Percentiles rank a stretch among this genome's conserved stretches.
Conservation (phyloP, 1,284 basidiomycete genomes). For the Paramarasmius palmivorus region DNA sequence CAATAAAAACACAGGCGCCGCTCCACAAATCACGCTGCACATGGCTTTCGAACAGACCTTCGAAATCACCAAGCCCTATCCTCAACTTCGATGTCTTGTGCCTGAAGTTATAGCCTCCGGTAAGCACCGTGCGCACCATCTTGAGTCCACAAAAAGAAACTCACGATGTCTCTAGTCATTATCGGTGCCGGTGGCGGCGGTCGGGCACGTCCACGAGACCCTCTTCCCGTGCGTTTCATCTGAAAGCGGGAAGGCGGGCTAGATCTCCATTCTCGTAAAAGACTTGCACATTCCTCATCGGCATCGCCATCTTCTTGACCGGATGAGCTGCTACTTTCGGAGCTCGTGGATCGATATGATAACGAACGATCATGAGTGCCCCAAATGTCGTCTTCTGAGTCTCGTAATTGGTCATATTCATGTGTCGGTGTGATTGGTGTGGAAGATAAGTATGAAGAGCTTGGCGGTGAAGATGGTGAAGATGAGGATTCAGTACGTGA, state of each 20-base stretch:
- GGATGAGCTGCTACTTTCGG: background rate
- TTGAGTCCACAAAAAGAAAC: background rate
- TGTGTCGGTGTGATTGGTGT: background rate
- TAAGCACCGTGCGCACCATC: background rate
- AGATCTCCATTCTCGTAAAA: background rate
- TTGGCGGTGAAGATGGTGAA: background rate
- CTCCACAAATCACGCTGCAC: too few species aligned
- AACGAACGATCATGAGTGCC: background rate
- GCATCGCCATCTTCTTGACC: background rate
- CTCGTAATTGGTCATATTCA: background rate
- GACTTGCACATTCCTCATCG: background rate
- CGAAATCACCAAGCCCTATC: too few species aligned
- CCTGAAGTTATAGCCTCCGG: background rate
- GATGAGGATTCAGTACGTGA: too few species aligned
- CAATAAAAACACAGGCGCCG: too few species aligned
- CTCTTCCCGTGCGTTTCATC: conserved; percentile 1
- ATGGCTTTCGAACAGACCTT: too few species aligned
- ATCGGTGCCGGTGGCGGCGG: background rate
- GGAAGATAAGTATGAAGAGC: background rate
- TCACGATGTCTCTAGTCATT: background rate
- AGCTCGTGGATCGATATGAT: background rate
- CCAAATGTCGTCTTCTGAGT: background rate
- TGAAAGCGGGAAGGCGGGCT: conserved; percentile 1
- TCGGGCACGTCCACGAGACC: conserved; percentile 1
- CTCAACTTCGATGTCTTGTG: too few species aligned